phyloP scores from a whole-genome alignment of 768 basidiomycete genomes.

The Tylopilus sp. region DNA sequence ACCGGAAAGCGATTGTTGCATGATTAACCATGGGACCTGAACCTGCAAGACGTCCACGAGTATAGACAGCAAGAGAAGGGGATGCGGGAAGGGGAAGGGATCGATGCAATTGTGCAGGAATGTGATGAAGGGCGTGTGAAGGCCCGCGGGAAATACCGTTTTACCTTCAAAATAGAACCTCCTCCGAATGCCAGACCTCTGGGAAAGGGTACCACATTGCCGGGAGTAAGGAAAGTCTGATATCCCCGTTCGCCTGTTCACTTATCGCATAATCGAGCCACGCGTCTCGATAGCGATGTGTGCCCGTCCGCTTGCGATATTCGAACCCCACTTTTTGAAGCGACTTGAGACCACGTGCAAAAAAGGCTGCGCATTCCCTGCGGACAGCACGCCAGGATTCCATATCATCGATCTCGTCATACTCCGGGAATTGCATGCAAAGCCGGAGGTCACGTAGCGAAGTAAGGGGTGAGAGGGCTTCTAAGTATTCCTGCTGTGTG shows the following conservation, averaged over 20 bases:
- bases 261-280: slow-evolving; percentile 34
- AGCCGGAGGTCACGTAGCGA: slow-evolving; percentile 30
- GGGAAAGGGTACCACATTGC: slow-evolving; percentile 34
- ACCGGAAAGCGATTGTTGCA: slow-evolving; percentile 8
- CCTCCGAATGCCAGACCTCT: slow-evolving; percentile 33
- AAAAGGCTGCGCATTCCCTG: slow-evolving; percentile 26
- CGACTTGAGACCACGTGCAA: slow-evolving; percentile 31
- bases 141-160: background rate
- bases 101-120: background rate
- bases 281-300: slow-evolving; percentile 34
- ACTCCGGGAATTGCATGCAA: slow-evolving; percentile 37
- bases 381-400: slow-evolving; percentile 32
- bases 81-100: background rate
- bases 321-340: slow-evolving; percentile 34
- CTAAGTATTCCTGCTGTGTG: slow-evolving; percentile 34
- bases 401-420: slow-evolving; percentile 30
- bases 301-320: slow-evolving; percentile 36
- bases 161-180: slow-evolving; percentile 20
- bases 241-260: slow-evolving; percentile 19
- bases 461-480: slow-evolving; percentile 28
- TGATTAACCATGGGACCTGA: slow-evolving; percentile 16
- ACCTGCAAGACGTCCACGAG: slow-evolving; percentile 15
- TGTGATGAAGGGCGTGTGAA: background rate
- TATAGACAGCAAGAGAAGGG: slow-evolving; percentile 3
- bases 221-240: slow-evolving; percentile 22